phyloP scores from a whole-genome alignment of 2,329 filamentous ascomycete species.

The Orbilia javanica region DNA sequence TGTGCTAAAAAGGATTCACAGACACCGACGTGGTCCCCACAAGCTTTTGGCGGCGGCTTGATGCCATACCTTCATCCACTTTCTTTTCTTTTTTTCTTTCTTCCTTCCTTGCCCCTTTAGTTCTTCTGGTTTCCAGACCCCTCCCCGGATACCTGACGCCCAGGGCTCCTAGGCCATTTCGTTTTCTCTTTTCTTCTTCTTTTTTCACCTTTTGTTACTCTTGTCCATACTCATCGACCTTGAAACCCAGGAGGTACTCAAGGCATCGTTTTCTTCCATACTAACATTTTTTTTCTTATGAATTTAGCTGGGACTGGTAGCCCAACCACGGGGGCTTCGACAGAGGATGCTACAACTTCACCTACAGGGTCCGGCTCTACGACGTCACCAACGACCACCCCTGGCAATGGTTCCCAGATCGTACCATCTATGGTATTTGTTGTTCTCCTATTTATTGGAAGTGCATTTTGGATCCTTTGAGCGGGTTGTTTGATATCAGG shows the following conservation, averaged over 20 bases:
- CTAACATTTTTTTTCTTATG: background rate
- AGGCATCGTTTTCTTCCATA: background rate
- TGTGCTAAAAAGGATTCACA: background rate
- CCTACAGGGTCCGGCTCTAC: slow-evolving; percentile 2
- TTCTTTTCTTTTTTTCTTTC: background rate
- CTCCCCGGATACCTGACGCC: background rate
- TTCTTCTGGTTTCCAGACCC: background rate
- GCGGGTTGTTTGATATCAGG: background rate
- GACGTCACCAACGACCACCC: slow-evolving; percentile 1
- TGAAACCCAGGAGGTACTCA: background rate
- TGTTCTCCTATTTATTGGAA: slow-evolving; percentile 18
- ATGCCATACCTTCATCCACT: slow-evolving; percentile 6
- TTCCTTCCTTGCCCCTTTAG: background rate
- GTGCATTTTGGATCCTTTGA: slow-evolving; percentile 31
- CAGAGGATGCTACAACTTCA: background rate
- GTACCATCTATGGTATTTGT: slow-evolving; percentile 22
- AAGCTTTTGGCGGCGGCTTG: background rate
- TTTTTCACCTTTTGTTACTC: background rate
- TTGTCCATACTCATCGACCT: background rate
- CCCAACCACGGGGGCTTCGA: slow-evolving; percentile 5
- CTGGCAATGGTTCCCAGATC: slow-evolving; percentile 25
- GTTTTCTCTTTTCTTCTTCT: background rate
- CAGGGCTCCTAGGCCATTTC: no score
- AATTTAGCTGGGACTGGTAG: slow-evolving; percentile 13
- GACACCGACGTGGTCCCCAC: background rate